Evolutionary conservation across 2,329 filamentous ascomycete genomes (phyloP), one percentile per base, ranked within the genome.

Genomic region (Cercospora zeina): DNA sequence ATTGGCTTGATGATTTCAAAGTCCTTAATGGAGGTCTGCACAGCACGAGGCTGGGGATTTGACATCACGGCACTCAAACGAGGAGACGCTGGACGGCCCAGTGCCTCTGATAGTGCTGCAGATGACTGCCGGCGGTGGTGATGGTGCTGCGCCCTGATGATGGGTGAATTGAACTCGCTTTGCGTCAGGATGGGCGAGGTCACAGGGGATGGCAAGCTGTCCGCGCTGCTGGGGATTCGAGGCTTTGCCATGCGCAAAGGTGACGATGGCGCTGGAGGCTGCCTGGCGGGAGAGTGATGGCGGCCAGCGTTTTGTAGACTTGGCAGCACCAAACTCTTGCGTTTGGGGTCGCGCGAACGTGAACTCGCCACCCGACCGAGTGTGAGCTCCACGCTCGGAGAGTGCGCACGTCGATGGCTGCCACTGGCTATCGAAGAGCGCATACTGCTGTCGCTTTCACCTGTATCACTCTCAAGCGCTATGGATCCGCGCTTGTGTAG

Each of bases 1-100:
- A 99, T 99, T 5, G 95, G 95, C 73, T 99, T 99, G 79, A 99
- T 96, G 69, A 99, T 96, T 75, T 99, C 95, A 70, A 99, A 99
- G 73, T 99, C 95, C 71, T 97, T 97, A 79, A 99, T 99, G 0
- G 96, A 99, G 7, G 93, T 92, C 2, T 95, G 91, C 1, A 93
- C 89, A 31, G 93, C 91, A 62, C 92, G 88, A 54, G 92, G 90
- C 74, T 96, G 92, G 1, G 89, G 90, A 31, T 93, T 90, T 39
- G 87, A 85, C 62, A 85, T 88, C 19, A 89, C 88, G 2, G 91
- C 89, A 53, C 84, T 86, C 55, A 97, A 77, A 24, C 92, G 87
- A 5, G 95, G 95, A 4, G 95, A 99, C 1, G 90, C 83, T 0
- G 93, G 91, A 11, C 71, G 65, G 14, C 87, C 87, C 13, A 81